Evolutionary conservation across 2,329 filamentous ascomycete species (phyloP), one percentile per base, ranked within the genome.

Genomic region (Trichoderma sp.): DNA sequence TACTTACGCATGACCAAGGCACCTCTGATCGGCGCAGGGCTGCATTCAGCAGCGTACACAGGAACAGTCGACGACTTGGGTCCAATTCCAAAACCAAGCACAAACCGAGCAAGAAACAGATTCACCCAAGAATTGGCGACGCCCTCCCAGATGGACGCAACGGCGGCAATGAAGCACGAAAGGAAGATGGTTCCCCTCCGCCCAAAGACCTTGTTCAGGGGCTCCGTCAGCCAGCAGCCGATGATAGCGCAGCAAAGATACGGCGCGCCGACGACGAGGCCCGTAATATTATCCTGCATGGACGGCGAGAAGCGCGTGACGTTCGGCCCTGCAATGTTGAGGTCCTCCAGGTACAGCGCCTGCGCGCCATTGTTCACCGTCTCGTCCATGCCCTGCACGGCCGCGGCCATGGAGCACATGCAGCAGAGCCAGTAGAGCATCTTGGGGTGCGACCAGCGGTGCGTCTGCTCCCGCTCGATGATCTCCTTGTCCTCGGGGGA

Each of bases 1-100:
- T 7, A 51, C 63, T 62, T 28, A 65, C 63, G 63, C 90, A 94
- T 93, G 68, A 92, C 90, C 10, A 94, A 80, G 12, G 88, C 90
- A 68, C 90, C 89, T 68, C 89, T 84, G 60, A 92, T 87, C 5
- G 79, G 72, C 2, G 88, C 85, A 0, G 89, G 89, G 0, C 87
- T 83, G 54, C 85, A 89, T 73, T 92, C 90, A 1, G 90, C 89
- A 0, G 88, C 86, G 70, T 91, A 93, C 52, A 93, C 85, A 0
- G 90, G 90, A 0, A 88, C 85, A 0, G 82, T 86, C 5, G 82
- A 82, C 14, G 84, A 84, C 72, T 90, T 90, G 41, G 85, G 81
- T 7, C 88, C 88, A 68, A 90, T 88, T 1, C 86, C 88, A 48
- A 92, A 82, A 0, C 90, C 90, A 65, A 91, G 81, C 15, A 86